Base-by-base conservation (phyloP, 768 basidiomycete species). In the Kwoniella sp. region DNA sequence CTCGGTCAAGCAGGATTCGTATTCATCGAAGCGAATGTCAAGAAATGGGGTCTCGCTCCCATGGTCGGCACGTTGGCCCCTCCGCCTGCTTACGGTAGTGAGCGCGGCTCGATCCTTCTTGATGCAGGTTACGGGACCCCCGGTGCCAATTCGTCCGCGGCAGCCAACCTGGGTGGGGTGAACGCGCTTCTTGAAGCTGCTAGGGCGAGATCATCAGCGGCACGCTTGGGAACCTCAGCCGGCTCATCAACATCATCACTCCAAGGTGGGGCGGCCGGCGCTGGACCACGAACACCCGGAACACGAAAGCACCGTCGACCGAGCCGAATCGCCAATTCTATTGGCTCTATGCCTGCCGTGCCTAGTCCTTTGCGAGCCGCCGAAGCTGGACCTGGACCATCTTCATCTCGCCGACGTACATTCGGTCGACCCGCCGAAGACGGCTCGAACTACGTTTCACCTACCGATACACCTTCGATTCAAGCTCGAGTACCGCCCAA, bases 11-110 rank as follows among this genome's bases (percentile, higher is more conserved):
- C 92, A 4, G 96, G 96, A 4, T 99, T 99, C 78, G 96, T 98
- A 41, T 98, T 96, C 73, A 97, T 99, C 74, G 96, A 99, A 82
- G 96, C 96, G 34, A 97, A 99, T 77, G 96, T 99, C 68, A 99
- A 99, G 86, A 98, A 97, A 80, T 99, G 96, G 96, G 96, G 96
- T 20, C 82, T 98, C 31, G 96, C 96, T 34, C 96, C 96, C 8
- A 96, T 93, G 79, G 89, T 94, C 15, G 96, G 96, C 53, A 98
- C 96, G 0, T 85, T 98, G 11, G 95, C 95, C 1, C 96, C 96
- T 17, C 96, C 96, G 29, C 96, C 96, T 4, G 94, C 96, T 0
- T 98, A 98, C 81, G 96, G 96, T 20, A 93, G 91, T 73, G 96
- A 99, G 80, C 86, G 93, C 12, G 96, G 95, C 8, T 95, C 92